phyloP scores from a whole-genome alignment of 768 basidiomycete species.

The Basidioascus undulatus region DNA sequence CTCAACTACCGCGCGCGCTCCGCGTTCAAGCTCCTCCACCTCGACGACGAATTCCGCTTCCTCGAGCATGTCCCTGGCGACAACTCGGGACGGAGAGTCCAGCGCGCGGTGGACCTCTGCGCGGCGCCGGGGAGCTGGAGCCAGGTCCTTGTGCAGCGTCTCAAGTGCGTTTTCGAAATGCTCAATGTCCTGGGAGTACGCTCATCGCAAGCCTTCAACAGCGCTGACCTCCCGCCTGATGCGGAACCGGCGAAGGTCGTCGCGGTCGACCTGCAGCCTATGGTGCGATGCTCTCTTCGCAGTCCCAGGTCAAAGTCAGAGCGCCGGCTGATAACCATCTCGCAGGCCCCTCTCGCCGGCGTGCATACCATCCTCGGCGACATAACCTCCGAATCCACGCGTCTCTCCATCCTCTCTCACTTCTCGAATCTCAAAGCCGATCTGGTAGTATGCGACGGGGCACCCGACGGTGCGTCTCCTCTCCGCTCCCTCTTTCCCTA shows the following conservation, averaged over 20 bases:
- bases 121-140: constrained; percentile 13
- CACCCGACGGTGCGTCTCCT: constrained; percentile 20
- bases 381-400: constrained; percentile 22
- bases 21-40: constrained; percentile 18
- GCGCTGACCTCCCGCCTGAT: background rate
- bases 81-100: too few relatives aligned
- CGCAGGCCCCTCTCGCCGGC: constrained; percentile 20
- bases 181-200: too few relatives aligned
- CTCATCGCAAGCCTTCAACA: background rate
- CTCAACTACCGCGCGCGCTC: constrained; percentile 17
- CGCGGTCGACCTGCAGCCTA: constrained; percentile 19
- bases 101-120: constrained; percentile 15
- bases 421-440: constrained; percentile 21
- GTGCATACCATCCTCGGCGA: constrained; percentile 23
- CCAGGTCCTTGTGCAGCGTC: constrained; percentile 18
- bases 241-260: constrained; percentile 13
- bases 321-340: background rate
- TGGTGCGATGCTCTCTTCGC: constrained; percentile 8
- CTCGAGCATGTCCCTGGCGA: constrained; percentile 6
- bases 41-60: constrained; percentile 16
- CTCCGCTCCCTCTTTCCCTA: background rate
- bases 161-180: constrained; percentile 17
- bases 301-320: background rate
- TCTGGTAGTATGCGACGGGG: constrained; percentile 25
- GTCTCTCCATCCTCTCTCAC: constrained; percentile 19